A percentile compares a stretch with the other conserved stretches of the same genome.
Conservation (phyloP, 2,329 filamentous ascomycete species). For the Pyrenochaeta sp. region DNA sequence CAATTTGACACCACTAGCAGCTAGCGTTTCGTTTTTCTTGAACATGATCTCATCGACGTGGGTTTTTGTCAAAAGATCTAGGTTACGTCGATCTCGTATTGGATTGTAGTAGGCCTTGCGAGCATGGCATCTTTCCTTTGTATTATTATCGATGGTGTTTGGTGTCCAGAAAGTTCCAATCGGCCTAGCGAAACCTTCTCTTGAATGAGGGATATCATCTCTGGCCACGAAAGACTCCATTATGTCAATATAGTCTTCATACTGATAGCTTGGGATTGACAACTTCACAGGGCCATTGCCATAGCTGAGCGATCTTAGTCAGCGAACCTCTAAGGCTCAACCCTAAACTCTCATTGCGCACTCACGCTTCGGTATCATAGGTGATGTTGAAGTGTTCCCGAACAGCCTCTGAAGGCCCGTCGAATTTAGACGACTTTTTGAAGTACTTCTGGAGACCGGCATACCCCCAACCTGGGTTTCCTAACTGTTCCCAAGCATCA, state of each 20-base stretch:
- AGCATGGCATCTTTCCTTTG: not conserved
- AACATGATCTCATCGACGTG: slow-evolving; percentile 29
- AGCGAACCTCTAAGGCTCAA: not conserved
- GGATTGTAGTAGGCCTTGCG: not conserved
- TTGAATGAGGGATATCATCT: not conserved
- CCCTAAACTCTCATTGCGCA: not conserved
- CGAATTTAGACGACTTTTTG: slow-evolving; percentile 41
- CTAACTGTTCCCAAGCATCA: slow-evolving; percentile 66
- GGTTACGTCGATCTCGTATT: not conserved
- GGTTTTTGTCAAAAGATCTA: not conserved
- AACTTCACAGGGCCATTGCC: slow-evolving; percentile 7
- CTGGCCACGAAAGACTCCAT: not conserved
- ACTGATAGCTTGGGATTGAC: not conserved
- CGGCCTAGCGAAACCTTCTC: too few species aligned
- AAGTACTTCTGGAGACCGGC: slow-evolving; percentile 40
- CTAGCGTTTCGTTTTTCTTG: slow-evolving; percentile 20
- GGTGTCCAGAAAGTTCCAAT: not conserved
- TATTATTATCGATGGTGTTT: not conserved
- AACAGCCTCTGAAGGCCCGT: slow-evolving; percentile 19
- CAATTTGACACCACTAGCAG: slow-evolving; percentile 32
- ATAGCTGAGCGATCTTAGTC: slow-evolving; percentile 22
- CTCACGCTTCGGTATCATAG: slow-evolving; percentile 30
- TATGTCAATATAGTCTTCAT: not conserved
- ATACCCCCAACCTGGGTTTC: slow-evolving; percentile 60
- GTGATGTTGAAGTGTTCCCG: slow-evolving; percentile 32